Percentiles rank a stretch among this genome's conserved stretches.
phyloP scores from a whole-genome alignment of 2,329 filamentous ascomycete genomes.

The Metarhizium rileyi region DNA sequence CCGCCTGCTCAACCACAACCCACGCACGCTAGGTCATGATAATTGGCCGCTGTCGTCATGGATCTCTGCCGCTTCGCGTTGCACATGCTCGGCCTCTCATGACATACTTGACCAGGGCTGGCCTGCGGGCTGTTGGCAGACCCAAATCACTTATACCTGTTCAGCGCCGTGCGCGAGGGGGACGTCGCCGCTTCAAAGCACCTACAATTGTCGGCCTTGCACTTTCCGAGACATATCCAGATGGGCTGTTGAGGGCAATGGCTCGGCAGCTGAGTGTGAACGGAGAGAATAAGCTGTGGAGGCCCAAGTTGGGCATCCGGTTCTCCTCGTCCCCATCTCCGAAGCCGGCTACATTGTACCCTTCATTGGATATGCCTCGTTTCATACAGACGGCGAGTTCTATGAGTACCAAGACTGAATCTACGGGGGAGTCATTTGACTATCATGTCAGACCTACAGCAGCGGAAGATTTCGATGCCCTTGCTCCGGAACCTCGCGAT shows the following conservation, averaged over 20 bases:
- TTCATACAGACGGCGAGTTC: conserved; percentile 14
- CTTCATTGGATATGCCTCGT: conserved; percentile 15
- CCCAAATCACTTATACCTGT: conserved; percentile 10
- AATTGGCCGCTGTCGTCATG: conserved; percentile 9
- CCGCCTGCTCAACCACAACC: conserved; percentile 4
- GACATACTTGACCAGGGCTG: conserved; percentile 9
- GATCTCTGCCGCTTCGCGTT: not conserved
- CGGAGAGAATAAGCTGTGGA: conserved; percentile 17
- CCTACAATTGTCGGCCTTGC: not conserved
- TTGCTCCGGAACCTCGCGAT: not conserved
- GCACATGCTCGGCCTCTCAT: conserved; percentile 10
- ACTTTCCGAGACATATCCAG: not conserved
- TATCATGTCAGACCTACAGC: not conserved
- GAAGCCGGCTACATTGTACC: conserved; percentile 13
- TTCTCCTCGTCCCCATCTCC: conserved; percentile 11
- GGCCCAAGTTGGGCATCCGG: conserved; percentile 19
- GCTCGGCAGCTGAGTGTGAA: conserved; percentile 8
- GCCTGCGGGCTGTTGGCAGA: conserved; percentile 17
- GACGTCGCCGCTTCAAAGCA: not conserved
- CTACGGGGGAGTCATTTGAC: not conserved
- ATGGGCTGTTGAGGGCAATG: conserved; percentile 1
- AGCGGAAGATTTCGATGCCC: not conserved
- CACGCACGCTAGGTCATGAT: conserved; percentile 10
- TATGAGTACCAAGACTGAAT: not conserved
- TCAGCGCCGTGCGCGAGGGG: not conserved